These are phyloP conservation scores for Chenopodium quinoa DNA, from an alignment of 148 eudicot species.

Conservation along the genomic window DNA sequence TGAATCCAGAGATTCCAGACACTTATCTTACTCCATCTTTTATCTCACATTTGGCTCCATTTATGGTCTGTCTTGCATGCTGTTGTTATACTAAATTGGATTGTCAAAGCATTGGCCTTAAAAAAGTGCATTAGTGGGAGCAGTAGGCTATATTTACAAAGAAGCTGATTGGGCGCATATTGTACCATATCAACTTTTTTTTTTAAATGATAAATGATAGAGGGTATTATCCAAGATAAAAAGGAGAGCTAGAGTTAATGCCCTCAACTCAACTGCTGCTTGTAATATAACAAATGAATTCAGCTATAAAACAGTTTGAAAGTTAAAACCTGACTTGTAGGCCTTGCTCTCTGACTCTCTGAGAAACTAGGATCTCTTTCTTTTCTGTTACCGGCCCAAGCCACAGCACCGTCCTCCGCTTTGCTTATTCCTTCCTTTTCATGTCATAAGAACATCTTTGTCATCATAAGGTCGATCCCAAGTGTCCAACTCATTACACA, in stretches of 20 bases:
- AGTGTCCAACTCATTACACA: not conserved
- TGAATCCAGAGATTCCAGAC: not conserved
- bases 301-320: too few relatives aligned
- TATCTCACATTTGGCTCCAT: not conserved
- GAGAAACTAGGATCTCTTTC: too few relatives aligned
- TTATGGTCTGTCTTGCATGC: constrained; percentile 3
- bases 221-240: not conserved
- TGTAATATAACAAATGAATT: too few relatives aligned
- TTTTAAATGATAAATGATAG: not conserved
- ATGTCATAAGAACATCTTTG: not conserved
- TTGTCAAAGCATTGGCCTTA: not conserved
- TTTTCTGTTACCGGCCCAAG: too few relatives aligned
- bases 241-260: not conserved
- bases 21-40: too few relatives aligned
- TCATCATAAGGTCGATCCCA: not conserved
- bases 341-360: too few relatives aligned
- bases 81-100: not conserved
- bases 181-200: not conserved
- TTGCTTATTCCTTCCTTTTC: too few relatives aligned
- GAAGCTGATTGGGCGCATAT: too few relatives aligned
- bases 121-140: not conserved
- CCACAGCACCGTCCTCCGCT: too few relatives aligned
- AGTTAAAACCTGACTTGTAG: too few relatives aligned
- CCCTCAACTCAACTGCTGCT: not conserved
- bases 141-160: not conserved